Conservation (phyloP, 768 basidiomycete genomes). For the Exsudoporus frostii region DNA sequence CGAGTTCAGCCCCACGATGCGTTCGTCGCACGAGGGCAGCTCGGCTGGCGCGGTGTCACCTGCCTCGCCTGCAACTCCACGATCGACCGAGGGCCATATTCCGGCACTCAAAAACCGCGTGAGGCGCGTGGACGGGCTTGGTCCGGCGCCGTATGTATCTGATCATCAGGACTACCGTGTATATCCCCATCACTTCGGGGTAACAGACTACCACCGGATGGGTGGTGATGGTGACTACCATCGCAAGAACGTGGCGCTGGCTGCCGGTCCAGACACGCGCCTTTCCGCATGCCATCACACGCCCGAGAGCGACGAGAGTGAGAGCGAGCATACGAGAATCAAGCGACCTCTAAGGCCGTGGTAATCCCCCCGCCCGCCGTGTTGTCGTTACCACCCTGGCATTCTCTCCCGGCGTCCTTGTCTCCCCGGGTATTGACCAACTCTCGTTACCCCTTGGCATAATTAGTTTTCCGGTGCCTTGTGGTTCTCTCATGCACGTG, state of each 20-base stretch:
- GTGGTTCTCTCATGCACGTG: neutral
- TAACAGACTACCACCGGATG: constrained; percentile 12
- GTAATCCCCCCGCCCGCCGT: constrained; percentile 25
- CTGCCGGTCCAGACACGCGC: constrained; percentile 22
- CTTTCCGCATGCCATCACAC: constrained; percentile 27
- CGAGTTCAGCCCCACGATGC: constrained; percentile 23
- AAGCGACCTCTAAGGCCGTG: constrained; percentile 46
- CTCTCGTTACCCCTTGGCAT: neutral
- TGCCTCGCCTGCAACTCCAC: constrained; percentile 49
- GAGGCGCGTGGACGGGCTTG: constrained; percentile 9
- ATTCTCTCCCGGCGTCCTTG: neutral
- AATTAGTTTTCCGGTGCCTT: neutral
- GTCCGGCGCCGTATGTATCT: constrained; percentile 5
- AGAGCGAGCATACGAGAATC: constrained; percentile 30
- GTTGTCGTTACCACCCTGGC: neutral
- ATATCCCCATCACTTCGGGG: constrained; percentile 4
- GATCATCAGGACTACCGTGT: constrained; percentile 17
- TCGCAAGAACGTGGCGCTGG: constrained; percentile 15
- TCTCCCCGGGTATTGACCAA: neutral
- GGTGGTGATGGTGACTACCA: constrained; percentile 3
- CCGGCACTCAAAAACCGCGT: constrained; percentile 14
- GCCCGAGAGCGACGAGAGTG: constrained; percentile 35
- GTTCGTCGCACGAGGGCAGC: constrained; percentile 41
- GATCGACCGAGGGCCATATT: constrained; percentile 33
- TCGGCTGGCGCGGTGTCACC: constrained; percentile 53